Conservation (phyloP, 2,329 filamentous ascomycete species). For the Talaromyces pinophilus region DNA sequence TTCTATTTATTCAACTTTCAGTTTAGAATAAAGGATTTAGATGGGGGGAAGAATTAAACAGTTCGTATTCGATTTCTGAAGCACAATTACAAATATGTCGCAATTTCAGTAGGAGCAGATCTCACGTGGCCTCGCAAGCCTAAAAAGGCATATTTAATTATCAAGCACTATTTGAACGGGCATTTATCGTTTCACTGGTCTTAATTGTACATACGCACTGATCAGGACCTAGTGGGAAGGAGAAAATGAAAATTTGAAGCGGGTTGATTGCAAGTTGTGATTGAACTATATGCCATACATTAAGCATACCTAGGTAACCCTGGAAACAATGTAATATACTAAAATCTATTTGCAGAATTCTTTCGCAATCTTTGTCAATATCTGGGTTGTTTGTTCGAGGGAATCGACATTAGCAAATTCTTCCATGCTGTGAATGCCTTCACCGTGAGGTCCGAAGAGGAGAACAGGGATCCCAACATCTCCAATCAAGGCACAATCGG, state of each 20-base stretch:
- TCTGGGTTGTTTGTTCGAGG: background rate
- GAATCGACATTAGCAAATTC: background rate
- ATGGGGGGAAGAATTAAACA: background rate
- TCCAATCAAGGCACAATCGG: background rate
- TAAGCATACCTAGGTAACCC: background rate
- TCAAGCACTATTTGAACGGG: background rate
- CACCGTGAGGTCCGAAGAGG: background rate
- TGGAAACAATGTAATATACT: background rate
- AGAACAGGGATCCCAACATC: background rate
- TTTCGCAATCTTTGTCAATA: background rate
- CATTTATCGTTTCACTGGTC: background rate
- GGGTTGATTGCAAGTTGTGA: background rate
- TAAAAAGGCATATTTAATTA: background rate
- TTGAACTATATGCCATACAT: background rate
- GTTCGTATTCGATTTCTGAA: background rate
- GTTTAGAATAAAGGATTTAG: background rate
- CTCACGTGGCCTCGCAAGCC: background rate
- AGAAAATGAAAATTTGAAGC: background rate
- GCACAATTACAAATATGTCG: background rate
- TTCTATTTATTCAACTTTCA: background rate
- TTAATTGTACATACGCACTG: background rate
- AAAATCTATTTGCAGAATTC: background rate
- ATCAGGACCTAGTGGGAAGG: background rate
- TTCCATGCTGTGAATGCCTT: background rate
- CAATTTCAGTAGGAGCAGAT: background rate